Evolutionary conservation across 2,329 filamentous ascomycete species (phyloP).

Genomic region (Dothidotthia symphoricarpi): DNA sequence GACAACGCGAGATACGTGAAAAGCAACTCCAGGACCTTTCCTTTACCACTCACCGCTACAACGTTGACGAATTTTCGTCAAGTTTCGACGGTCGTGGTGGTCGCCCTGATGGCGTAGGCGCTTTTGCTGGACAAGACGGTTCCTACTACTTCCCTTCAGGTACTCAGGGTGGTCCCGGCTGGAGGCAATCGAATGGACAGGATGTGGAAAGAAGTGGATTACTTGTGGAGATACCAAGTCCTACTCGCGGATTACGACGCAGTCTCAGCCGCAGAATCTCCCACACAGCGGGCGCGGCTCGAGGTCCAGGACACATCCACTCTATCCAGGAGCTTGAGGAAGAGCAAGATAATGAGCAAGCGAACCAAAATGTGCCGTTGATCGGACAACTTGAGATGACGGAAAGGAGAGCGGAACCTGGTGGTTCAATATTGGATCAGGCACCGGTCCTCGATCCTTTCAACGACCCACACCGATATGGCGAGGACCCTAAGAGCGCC

Average conservation of each 20-base stretch:
- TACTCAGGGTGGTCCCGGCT: slow-evolving; percentile 29
- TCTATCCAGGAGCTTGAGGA: slow-evolving; percentile 64
- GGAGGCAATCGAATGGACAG: slow-evolving; percentile 28
- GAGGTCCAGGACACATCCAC: slow-evolving; percentile 57
- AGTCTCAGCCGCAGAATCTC: slow-evolving; percentile 38
- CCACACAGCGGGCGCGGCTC: slow-evolving; percentile 52
- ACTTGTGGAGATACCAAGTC: slow-evolving; percentile 50
- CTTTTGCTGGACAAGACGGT: slow-evolving; percentile 24
- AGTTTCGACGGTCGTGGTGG: slow-evolving; percentile 40
- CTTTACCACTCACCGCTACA: slow-evolving; percentile 50
- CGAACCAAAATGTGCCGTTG: slow-evolving; percentile 16
- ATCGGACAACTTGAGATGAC: slow-evolving; percentile 25
- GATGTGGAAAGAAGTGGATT: slow-evolving; percentile 49
- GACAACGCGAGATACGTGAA: slow-evolving; percentile 49
- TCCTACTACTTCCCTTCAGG: slow-evolving; percentile 29
- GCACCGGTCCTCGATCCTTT: slow-evolving; percentile 45
- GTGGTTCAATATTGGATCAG: slow-evolving; percentile 27
- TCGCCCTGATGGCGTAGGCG: slow-evolving; percentile 42
- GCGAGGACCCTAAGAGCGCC: slow-evolving; percentile 24
- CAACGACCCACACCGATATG: slow-evolving; percentile 37
- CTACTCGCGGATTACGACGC: slow-evolving; percentile 49
- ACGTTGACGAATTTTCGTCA: slow-evolving; percentile 39
- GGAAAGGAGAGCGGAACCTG: slow-evolving; percentile 17
- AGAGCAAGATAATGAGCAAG: slow-evolving; percentile 38
- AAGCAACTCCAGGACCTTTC: slow-evolving; percentile 56